Percentiles rank a stretch among this genome's conserved stretches.
Conservation (phyloP, 2,329 filamentous ascomycete genomes). For the Fusarium xylarioides region DNA sequence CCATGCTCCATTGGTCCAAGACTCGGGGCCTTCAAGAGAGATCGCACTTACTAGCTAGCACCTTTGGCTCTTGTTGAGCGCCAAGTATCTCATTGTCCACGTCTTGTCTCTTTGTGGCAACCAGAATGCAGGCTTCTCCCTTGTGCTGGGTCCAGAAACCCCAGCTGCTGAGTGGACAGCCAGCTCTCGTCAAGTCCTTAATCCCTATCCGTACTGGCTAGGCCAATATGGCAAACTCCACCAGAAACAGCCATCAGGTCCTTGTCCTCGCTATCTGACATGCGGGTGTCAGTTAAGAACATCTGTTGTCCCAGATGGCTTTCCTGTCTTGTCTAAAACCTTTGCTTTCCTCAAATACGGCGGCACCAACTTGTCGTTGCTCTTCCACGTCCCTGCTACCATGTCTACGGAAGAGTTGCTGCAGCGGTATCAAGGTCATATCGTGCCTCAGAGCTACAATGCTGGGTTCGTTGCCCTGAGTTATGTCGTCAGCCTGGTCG, state of each 20-base stretch:
- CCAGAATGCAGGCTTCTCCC: slow-evolving; percentile 21
- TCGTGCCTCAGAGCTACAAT: slow-evolving; percentile 61
- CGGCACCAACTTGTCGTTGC: slow-evolving; percentile 19
- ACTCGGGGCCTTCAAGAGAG: slow-evolving; percentile 3
- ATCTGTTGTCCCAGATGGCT: slow-evolving; percentile 17
- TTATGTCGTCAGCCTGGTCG: slow-evolving; percentile 78
- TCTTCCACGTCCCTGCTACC: slow-evolving; percentile 11
- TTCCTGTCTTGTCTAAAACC: neutral
- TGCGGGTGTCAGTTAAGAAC: slow-evolving; percentile 33
- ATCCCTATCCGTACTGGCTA: slow-evolving; percentile 9
- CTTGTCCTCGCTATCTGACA: neutral
- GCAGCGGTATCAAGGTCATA: slow-evolving; percentile 53
- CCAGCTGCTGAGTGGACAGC: slow-evolving; percentile 14
- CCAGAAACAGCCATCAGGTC: slow-evolving; percentile 17
- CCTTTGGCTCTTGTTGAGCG: slow-evolving; percentile 10
- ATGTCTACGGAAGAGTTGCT: slow-evolving; percentile 48
- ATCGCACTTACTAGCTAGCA: slow-evolving; percentile 12
- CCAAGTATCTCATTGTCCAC: slow-evolving; percentile 18
- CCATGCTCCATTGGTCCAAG: slow-evolving; percentile 27
- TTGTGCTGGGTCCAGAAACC: slow-evolving; percentile 15
- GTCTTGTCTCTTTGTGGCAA: slow-evolving; percentile 23
- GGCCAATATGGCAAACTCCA: slow-evolving; percentile 22
- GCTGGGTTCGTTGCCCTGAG: slow-evolving; percentile 76
- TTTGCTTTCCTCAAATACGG: slow-evolving; percentile 13
- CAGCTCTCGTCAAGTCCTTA: slow-evolving; percentile 9